Evolutionary conservation across 2,329 filamentous ascomycete genomes (phyloP).

Genomic region (Elsinoe fawcettii): DNA sequence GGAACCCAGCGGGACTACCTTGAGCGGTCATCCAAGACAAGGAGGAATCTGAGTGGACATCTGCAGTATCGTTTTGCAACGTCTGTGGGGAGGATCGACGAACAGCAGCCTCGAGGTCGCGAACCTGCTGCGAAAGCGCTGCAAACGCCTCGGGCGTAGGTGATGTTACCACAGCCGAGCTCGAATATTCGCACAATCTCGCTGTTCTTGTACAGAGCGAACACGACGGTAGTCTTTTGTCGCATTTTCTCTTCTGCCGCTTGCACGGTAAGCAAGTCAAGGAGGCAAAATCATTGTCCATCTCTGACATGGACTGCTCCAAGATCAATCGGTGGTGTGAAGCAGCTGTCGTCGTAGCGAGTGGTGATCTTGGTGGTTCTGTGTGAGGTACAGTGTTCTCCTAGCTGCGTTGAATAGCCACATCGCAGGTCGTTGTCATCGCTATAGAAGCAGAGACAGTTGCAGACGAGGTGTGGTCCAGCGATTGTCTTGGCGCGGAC

Average conservation of each 20-base stretch:
- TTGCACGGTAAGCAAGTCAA: neutral
- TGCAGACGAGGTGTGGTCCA: neutral
- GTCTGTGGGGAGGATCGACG: neutral
- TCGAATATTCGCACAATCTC: slow-evolving; percentile 1
- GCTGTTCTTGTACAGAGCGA: slow-evolving; percentile 35
- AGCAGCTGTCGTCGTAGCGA: too few species aligned
- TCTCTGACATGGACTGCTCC: neutral
- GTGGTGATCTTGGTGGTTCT: too few species aligned
- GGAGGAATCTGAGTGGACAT: neutral
- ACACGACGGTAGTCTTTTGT: slow-evolving; percentile 44
- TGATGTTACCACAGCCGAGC: neutral
- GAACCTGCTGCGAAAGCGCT: neutral
- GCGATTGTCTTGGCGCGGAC: neutral
- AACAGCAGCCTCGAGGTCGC: neutral
- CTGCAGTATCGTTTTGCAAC: neutral
- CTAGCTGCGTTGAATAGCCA: too few species aligned
- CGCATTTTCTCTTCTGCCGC: slow-evolving; percentile 45
- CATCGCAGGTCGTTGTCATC: too few species aligned
- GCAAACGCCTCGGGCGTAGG: neutral
- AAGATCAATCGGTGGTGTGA: too few species aligned
- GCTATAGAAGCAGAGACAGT: neutral
- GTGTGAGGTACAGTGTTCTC: too few species aligned
- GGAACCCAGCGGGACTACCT: neutral
- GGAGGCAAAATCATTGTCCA: neutral
- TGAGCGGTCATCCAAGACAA: neutral